Base-by-base conservation (phyloP, 2,329 filamentous ascomycete species). In the Whalleya microplaca region DNA sequence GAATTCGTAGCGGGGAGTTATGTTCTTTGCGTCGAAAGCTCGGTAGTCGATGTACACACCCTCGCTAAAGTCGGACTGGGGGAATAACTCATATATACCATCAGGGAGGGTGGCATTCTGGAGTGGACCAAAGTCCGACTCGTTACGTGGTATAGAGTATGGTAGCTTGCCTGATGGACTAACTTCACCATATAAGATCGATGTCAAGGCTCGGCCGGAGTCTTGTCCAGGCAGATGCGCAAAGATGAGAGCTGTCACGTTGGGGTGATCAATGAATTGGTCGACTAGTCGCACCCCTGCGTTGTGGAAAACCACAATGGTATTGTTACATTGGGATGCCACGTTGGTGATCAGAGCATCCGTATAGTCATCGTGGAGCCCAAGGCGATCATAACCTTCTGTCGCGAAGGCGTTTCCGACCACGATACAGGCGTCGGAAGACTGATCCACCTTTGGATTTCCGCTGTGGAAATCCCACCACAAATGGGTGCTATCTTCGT, bases 231-330 rank as follows among this genome's bases (percentile, higher is more conserved):
- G 67, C 1, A 68, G 58, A 41, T 70, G 67, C 2, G 66, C 67
- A 29, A 87, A 92, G 21, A 92, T 76, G 49, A 92, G 87, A 27
- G 86, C 90, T 41, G 87, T 90, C 59, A 94, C 83, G 69, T 91
- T 91, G 6, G 84, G 83, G 66, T 89, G 80, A 37, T 84, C 75
- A 62, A 85, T 78, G 74, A 84, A 86, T 10, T 76, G 75, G 66
- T 85, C 81, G 23, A 88, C 75, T 2, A 85, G 72, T 49, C 87
- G 76, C 1, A 84, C 80, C 0, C 85, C 86, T 2, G 83, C 80
- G 45, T 82, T 84, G 73, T 89, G 85, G 47, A 88, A 80, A 5
- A 88, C 83, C 1, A 88, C 84, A 21, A 88, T 78, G 2, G 83
- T 85, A 74, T 88, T 88, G 72, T 21, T 74, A 67, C 81, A 84